Evolutionary conservation across 2,329 filamentous ascomycete genomes (phyloP).

Genomic region (Aspergillus fumigatus): DNA sequence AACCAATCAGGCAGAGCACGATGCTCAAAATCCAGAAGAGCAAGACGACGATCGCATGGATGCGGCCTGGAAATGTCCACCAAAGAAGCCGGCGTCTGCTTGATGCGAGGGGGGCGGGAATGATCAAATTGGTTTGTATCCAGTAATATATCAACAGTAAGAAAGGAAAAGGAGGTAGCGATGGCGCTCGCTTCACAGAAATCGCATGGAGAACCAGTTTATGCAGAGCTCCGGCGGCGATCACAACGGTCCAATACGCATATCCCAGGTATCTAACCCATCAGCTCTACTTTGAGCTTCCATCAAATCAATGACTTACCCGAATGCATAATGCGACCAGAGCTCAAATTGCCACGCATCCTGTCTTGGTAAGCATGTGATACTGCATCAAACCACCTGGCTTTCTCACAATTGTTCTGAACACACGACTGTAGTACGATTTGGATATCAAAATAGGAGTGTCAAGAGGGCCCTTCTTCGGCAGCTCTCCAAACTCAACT

Average conservation of each 20-base stretch:
- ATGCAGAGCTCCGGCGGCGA: conserved; percentile 32
- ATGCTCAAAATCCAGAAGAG: conserved; percentile 45
- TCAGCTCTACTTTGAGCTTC: background rate
- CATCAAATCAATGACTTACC: conserved; percentile 22
- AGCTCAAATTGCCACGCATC: conserved; percentile 29
- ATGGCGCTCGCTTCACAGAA: conserved; percentile 5
- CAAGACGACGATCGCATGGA: conserved; percentile 43
- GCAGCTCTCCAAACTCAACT: conserved; percentile 29
- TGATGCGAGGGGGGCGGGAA: conserved; percentile 42
- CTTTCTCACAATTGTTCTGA: conserved; percentile 29
- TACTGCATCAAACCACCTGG: too few relatives aligned
- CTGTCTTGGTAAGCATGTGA: conserved; percentile 10
- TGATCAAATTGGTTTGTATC: conserved; percentile 36
- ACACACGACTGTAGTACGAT: conserved; percentile 25
- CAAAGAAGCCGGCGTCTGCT: conserved; percentile 40
- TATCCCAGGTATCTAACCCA: conserved; percentile 28
- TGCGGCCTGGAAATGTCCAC: conserved; percentile 46
- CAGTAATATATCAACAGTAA: conserved; percentile 22
- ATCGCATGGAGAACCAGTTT: conserved; percentile 23
- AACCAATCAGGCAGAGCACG: conserved; percentile 41
- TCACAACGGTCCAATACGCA: conserved; percentile 37
- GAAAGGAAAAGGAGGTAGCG: conserved; percentile 2
- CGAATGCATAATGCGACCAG: conserved; percentile 35
- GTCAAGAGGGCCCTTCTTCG: conserved; percentile 14
- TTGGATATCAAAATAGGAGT: conserved; percentile 29